phyloP scores from a whole-genome alignment of 1,284 basidiomycete genomes.

The Melampsora larici-populina region DNA sequence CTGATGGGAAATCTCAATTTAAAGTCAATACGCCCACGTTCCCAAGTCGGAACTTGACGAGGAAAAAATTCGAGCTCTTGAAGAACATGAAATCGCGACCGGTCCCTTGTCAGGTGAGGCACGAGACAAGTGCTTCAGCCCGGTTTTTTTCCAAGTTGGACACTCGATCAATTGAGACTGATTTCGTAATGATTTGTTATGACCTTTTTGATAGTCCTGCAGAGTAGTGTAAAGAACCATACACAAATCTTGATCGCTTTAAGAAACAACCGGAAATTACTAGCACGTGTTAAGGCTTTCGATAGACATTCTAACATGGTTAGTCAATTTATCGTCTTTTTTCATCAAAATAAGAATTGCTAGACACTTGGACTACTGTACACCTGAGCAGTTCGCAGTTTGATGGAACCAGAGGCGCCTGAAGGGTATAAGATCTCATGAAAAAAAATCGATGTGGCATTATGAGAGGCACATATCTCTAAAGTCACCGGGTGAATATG shows the following conservation, averaged over 20 bases:
- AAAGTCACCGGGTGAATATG: too few relatives aligned
- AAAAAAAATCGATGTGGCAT: not conserved
- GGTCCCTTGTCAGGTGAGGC: conserved; percentile 14
- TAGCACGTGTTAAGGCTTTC: conserved; percentile 97
- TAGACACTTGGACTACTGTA: not conserved
- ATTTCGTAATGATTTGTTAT: conserved; percentile 56
- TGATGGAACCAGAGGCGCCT: conserved; percentile 9
- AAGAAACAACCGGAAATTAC: conserved; percentile 96
- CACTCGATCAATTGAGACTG: not conserved
- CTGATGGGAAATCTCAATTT: not conserved
- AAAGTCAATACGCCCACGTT: conserved; percentile 91
- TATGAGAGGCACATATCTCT: not conserved
- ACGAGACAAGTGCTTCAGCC: not conserved
- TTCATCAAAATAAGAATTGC: not conserved
- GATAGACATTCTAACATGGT: conserved; percentile 99
- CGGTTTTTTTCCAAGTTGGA: too few relatives aligned
- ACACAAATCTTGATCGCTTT: conserved; percentile 95
- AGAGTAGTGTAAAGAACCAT: conserved; percentile 96
- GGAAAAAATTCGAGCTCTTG: conserved; percentile 87
- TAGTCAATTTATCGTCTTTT: conserved; percentile 49
- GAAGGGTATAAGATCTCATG: conserved; percentile 4
- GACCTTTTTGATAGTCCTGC: conserved; percentile 88
- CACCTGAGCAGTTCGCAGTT: not conserved
- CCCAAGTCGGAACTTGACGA: conserved; percentile 98
- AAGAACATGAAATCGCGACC: conserved; percentile 80